Percentiles rank a stretch among this genome's conserved stretches.
These are phyloP conservation scores for Naganishia friedmannii DNA, from an alignment of 768 basidiomycete genomes.

Conservation along the genomic window DNA sequence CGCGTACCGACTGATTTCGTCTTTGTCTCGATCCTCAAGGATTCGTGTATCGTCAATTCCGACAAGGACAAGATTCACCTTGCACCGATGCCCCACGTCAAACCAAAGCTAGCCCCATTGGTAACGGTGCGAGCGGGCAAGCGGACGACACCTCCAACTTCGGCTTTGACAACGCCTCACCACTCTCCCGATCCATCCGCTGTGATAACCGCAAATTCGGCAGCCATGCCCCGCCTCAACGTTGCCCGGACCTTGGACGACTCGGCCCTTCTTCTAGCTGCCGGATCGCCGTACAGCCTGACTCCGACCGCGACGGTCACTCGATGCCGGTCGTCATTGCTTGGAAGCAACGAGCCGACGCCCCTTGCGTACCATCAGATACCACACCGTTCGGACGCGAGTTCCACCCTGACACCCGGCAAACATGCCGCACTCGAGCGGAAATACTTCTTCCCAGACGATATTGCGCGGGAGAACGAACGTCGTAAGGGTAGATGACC, in stretches of 20 bases:
- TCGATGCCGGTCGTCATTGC: not conserved
- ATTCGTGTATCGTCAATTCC: not conserved
- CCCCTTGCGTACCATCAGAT: not conserved
- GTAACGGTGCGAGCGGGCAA: not conserved
- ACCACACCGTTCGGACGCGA: not conserved
- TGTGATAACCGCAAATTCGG: not conserved
- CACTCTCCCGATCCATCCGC: not conserved
- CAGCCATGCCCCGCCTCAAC: not conserved
- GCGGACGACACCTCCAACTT: not conserved
- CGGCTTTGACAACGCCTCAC: not conserved
- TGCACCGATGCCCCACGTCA: not conserved
- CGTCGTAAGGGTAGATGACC: not conserved
- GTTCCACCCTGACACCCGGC: conserved; percentile 4
- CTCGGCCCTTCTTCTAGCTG: not conserved
- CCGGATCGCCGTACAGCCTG: not conserved
- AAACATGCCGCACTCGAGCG: not conserved
- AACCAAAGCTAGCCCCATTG: not conserved
- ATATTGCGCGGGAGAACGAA: not conserved
- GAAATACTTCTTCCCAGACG: not conserved
- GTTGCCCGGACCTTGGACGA: not conserved
- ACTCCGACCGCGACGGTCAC: conserved; percentile 9
- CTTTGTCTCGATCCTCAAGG: conserved; percentile 1
- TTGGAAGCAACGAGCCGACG: not conserved
- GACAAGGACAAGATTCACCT: not conserved
- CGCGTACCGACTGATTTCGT: not conserved